Conservation (phyloP, 2,329 filamentous ascomycete genomes). For the Teratosphaeria nubilosa region DNA sequence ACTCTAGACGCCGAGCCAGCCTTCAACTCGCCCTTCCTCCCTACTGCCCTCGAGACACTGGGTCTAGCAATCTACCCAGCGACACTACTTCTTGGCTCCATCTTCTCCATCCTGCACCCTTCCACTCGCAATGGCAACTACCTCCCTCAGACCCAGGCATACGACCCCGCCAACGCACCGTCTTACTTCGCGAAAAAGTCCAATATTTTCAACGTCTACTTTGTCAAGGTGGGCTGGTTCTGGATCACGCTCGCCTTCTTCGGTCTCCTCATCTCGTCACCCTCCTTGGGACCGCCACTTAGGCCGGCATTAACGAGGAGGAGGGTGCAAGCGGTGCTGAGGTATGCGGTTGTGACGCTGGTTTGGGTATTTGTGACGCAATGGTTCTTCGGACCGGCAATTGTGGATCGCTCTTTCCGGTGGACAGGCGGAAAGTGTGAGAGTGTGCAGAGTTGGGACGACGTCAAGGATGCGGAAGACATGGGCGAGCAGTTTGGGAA, state of each 20-base stretch:
- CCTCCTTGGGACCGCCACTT: conserved; percentile 39
- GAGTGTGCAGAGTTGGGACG: conserved; percentile 30
- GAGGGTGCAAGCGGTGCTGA: conserved; percentile 49
- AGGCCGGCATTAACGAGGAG: conserved; percentile 32
- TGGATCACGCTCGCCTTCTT: conserved; percentile 75
- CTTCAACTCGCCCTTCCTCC: conserved; percentile 49
- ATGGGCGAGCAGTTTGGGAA: conserved; percentile 32
- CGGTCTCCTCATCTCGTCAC: conserved; percentile 59
- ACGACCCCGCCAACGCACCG: conserved; percentile 49
- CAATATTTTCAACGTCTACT: conserved; percentile 85
- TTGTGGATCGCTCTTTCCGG: conserved; percentile 85
- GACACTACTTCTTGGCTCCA: conserved; percentile 68
- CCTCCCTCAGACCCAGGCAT: conserved; percentile 52
- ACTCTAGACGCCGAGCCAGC: conserved; percentile 4
- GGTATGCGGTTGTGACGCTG: conserved; percentile 62
- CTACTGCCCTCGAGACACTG: conserved; percentile 56
- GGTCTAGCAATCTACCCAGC: conserved; percentile 63
- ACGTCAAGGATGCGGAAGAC: conserved; percentile 28
- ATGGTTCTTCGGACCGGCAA: conserved; percentile 86
- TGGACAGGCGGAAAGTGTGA: conserved; percentile 74
- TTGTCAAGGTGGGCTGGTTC: conserved; percentile 91
- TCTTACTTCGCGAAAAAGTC: conserved; percentile 90
- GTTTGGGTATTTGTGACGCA: conserved; percentile 86
- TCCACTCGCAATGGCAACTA: conserved; percentile 57
- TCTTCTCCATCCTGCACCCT: conserved; percentile 72